phyloP scores from a whole-genome alignment of 192 early-diverging fungal genomes.

The Backusella luteola region DNA sequence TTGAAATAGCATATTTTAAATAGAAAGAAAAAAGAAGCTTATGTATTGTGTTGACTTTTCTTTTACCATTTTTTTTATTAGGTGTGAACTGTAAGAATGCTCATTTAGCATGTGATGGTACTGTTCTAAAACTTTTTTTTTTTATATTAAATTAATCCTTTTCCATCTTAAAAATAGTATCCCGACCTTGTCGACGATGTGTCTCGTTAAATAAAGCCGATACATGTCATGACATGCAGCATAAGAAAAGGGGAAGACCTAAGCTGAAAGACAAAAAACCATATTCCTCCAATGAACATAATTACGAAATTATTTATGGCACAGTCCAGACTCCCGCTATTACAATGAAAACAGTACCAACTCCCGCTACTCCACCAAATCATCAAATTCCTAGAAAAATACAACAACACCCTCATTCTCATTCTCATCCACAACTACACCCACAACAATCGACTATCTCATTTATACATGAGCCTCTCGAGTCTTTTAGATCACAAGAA shows the following conservation, averaged over 20 bases:
- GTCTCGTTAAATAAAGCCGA: constrained; percentile 68
- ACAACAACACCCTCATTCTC: neutral
- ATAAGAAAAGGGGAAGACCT: constrained; percentile 86
- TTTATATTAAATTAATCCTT: constrained; percentile 8
- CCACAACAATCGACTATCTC: constrained; percentile 5
- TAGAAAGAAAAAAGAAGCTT: neutral
- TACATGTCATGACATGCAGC: constrained; percentile 84
- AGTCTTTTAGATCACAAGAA: constrained; percentile 13
- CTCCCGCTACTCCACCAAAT: neutral
- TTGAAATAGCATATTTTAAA: neutral
- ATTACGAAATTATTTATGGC: constrained; percentile 33
- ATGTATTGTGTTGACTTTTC: neutral
- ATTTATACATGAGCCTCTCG: constrained; percentile 21
- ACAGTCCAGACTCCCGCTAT: constrained; percentile 28
- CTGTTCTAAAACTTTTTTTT: constrained; percentile 32
- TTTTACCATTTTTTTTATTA: neutral
- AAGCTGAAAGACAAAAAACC: constrained; percentile 63
- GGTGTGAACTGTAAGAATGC: constrained; percentile 81
- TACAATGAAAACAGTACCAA: neutral
- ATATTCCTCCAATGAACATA: constrained; percentile 18
- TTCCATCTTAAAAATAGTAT: constrained; percentile 38
- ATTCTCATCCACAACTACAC: neutral
- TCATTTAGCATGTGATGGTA: constrained; percentile 86
- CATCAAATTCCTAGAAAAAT: neutral
- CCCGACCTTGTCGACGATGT: constrained; percentile 81